These are phyloP conservation scores for Funneliformis geosporum DNA, from an alignment of 192 early-diverging fungal genomes.

Conservation along the genomic window DNA sequence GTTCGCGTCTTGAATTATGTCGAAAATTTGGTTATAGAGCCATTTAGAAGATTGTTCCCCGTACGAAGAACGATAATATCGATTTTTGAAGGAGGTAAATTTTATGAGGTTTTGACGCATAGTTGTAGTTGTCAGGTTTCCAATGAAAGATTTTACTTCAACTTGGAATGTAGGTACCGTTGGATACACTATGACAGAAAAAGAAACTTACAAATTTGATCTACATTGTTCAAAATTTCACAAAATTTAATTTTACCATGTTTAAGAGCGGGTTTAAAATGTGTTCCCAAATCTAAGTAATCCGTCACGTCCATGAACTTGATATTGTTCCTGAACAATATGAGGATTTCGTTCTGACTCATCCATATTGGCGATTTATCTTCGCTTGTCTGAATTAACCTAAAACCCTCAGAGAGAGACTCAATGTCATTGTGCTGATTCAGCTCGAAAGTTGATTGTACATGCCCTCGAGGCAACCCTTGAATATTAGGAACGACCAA, in stretches of 20 bases:
- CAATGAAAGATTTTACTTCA: conserved; percentile 62
- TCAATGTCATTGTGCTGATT: not conserved
- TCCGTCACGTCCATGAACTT: conserved; percentile 92
- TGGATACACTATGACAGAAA: conserved; percentile 52
- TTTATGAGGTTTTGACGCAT: conserved; percentile 71
- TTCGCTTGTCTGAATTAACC: conserved; percentile 48
- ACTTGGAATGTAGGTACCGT: conserved; percentile 50
- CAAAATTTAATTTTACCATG: conserved; percentile 20
- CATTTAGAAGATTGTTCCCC: conserved; percentile 69
- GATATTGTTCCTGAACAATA: conserved; percentile 64
- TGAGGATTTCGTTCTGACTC: conserved; percentile 60
- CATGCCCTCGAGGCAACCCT: not conserved
- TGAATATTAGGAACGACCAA: too few species aligned
- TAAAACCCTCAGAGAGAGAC: not conserved
- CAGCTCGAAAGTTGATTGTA: not conserved
- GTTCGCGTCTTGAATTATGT: conserved; percentile 43
- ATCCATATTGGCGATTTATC: conserved; percentile 58
- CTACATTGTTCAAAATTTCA: not conserved
- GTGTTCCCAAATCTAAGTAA: conserved; percentile 49
- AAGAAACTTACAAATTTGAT: not conserved
- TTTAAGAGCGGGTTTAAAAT: conserved; percentile 23
- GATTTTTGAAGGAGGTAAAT: conserved; percentile 84
- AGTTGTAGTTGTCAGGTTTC: conserved; percentile 60
- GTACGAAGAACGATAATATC: conserved; percentile 82
- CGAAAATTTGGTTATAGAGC: conserved; percentile 62